These are phyloP conservation scores for Cutaneotrichosporon sp. DNA, from an alignment of 1,284 basidiomycete genomes.

Conservation along the genomic window DNA sequence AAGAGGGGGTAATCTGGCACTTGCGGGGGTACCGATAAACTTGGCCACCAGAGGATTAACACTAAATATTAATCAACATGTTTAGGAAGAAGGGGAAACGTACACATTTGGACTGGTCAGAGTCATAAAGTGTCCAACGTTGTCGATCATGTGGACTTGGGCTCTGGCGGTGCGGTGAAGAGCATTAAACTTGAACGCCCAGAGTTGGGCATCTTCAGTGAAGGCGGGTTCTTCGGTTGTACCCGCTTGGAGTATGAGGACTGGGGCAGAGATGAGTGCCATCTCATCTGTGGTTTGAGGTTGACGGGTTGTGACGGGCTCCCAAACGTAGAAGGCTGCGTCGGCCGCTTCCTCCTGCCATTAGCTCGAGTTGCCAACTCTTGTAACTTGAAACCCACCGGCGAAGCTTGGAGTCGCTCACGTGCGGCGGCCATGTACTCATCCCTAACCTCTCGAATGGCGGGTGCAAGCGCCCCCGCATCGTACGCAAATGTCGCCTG, in stretches of 20 bases:
- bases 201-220: slow-evolving; percentile 5
- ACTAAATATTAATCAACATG: slow-evolving; percentile 7
- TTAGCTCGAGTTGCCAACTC: background rate
- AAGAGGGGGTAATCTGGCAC: slow-evolving; percentile 18
- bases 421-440: slow-evolving; percentile 25
- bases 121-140: slow-evolving; percentile 26
- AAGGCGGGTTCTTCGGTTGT: background rate
- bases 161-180: slow-evolving; percentile 9
- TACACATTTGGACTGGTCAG: slow-evolving; percentile 30
- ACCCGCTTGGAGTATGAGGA: slow-evolving; percentile 25
- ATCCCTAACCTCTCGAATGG: slow-evolving; percentile 27
- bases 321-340: slow-evolving; percentile 21
- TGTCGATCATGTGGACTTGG: slow-evolving; percentile 13
- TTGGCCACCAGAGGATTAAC: slow-evolving; percentile 28
- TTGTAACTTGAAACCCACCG: background rate
- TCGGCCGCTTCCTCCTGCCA: slow-evolving; percentile 10
- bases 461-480: slow-evolving; percentile 17
- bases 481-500: slow-evolving; percentile 28
- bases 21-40: slow-evolving; percentile 21
- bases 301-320: slow-evolving; percentile 8
- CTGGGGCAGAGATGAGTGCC: slow-evolving; percentile 14
- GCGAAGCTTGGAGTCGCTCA: slow-evolving; percentile 14
- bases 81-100: background rate
- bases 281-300: slow-evolving; percentile 11
- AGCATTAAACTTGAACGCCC: slow-evolving; percentile 14